Conservation (phyloP, 1,284 basidiomycete genomes). For the Ustilago vetiveriae region DNA sequence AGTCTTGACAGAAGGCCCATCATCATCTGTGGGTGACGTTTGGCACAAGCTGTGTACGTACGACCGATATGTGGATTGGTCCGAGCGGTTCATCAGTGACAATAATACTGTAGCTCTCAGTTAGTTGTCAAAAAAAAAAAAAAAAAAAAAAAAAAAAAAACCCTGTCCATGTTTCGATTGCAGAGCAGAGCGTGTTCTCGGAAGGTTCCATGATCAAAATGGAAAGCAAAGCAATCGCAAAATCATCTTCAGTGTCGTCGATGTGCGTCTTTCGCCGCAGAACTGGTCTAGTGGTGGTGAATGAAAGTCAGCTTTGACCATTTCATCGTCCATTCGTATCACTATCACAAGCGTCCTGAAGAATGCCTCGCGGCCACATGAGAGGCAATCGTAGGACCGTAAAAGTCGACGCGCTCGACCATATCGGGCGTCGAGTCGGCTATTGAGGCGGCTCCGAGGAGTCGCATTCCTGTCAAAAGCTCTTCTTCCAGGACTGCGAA, state of each 20-base stretch:
- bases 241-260: no score
- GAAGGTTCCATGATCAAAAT: no score
- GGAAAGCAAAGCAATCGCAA: no score
- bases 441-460: constrained; percentile 8
- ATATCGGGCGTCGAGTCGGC: constrained; percentile 11
- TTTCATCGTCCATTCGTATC: no score
- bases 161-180: no score
- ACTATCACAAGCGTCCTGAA: constrained; percentile 1
- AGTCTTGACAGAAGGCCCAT: no score
- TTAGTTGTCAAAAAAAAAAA: background rate
- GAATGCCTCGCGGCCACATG: constrained; percentile 2
- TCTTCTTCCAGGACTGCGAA: constrained; percentile 11
- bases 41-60: no score
- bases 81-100: constrained; percentile 2
- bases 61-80: no score
- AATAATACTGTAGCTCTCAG: background rate
- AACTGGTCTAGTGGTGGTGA: no score
- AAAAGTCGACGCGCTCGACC: constrained; percentile 13
- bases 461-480: constrained; percentile 10
- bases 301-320: no score
- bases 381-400: constrained; percentile 7
- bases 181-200: background rate
- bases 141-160: no score
- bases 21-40: no score
- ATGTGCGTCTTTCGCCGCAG: background rate